These are phyloP conservation scores for Grosmannia penicillata DNA, from an alignment of 2,329 filamentous ascomycete species.

Conservation along the genomic window DNA sequence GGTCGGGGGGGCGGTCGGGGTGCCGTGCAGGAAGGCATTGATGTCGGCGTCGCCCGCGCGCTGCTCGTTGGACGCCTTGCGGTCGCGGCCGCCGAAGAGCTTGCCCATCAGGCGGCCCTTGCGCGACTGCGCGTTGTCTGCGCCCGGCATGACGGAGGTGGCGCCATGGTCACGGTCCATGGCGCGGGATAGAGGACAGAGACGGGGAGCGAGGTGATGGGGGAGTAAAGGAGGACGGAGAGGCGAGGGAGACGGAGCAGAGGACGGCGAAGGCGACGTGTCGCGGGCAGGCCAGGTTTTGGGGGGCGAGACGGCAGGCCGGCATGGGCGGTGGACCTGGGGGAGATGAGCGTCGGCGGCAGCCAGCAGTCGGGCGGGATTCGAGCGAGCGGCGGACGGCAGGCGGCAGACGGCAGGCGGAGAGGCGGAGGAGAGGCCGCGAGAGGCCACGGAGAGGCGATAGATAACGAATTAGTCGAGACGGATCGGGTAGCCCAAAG, in stretches of 20 bases:
- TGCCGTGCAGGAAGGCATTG: constrained; percentile 43
- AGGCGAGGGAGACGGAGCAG: not conserved
- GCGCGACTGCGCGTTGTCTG: constrained; percentile 18
- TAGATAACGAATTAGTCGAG: no score
- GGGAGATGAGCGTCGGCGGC: no score
- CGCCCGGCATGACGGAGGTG: constrained; percentile 1
- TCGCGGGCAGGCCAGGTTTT: not conserved
- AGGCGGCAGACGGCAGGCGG: no score
- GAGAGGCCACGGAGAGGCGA: no score
- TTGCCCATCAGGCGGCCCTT: constrained; percentile 48
- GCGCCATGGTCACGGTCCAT: constrained; percentile 9
- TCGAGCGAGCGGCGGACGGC: no score
- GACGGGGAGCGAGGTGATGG: not conserved
- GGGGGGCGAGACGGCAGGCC: not conserved
- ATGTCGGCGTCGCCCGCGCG: constrained; percentile 28
- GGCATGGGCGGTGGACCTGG: not conserved
- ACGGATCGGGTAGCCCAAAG: no score
- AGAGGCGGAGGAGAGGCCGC: no score
- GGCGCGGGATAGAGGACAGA: not conserved
- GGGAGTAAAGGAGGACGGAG: not conserved
- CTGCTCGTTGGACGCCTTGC: constrained; percentile 21
- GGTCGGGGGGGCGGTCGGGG: constrained; percentile 16
- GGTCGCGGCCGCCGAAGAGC: constrained; percentile 33
- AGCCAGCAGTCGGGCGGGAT: no score
- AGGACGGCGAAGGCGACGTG: not conserved